Evolutionary conservation across 306 rosid species (phyloP).

Genomic region (Alnus glutinosa): DNA sequence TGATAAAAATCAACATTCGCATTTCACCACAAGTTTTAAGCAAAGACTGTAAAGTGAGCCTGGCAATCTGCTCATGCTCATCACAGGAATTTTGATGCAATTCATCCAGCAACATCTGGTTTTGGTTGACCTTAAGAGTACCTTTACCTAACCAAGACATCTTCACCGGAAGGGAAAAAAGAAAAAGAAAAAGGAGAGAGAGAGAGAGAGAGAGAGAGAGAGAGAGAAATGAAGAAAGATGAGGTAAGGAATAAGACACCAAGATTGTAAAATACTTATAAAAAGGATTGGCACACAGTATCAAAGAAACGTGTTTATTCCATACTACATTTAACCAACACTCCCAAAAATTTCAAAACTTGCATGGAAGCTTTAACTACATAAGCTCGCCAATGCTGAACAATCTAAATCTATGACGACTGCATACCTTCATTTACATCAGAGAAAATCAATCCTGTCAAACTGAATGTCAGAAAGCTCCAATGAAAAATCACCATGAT

Average conservation of each 20-base stretch:
- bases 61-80: constrained; percentile 65
- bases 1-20: constrained; percentile 53
- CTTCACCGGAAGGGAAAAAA: constrained; percentile 33
- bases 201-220: neutral
- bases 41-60: constrained; percentile 51
- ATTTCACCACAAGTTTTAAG: constrained; percentile 60
- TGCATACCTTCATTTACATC: constrained; percentile 78
- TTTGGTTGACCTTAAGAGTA: constrained; percentile 63
- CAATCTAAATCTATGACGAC: constrained; percentile 47
- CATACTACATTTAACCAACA: constrained; percentile 34
- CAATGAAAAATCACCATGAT: constrained; percentile 62
- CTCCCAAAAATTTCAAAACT: constrained; percentile 44
- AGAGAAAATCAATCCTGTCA: constrained; percentile 76
- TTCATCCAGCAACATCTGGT: constrained; percentile 78
- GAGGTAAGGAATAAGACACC: constrained; percentile 61
- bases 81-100: constrained; percentile 56
- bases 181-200: neutral
- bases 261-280: constrained; percentile 33
- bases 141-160: constrained; percentile 76
- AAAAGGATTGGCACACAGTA: constrained; percentile 41
- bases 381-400: constrained; percentile 52
- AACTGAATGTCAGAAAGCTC: constrained; percentile 76
- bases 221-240: constrained; percentile 18
- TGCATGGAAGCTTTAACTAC: constrained; percentile 31
- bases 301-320: constrained; percentile 26